A percentile compares a stretch with the other conserved stretches of the same genome.
Conservation (phyloP, 495 filamentous ascomycete genomes). For the Lasiosphaeria hispida region DNA sequence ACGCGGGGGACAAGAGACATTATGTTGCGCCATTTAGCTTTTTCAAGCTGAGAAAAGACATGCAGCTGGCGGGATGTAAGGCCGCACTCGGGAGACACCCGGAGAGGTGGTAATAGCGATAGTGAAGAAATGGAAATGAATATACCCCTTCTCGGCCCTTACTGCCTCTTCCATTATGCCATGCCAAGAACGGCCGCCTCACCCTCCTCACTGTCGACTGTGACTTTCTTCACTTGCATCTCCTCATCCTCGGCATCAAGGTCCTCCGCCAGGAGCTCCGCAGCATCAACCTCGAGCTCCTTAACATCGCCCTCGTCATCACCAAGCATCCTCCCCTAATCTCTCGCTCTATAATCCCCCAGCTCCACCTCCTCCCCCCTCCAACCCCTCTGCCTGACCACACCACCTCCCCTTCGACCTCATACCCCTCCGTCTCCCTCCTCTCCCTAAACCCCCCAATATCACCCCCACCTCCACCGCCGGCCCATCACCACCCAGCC, state of each 20-base stretch:
- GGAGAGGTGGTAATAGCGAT: neutral
- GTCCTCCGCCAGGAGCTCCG: neutral
- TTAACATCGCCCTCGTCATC: neutral
- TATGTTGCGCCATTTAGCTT: conserved; percentile 7
- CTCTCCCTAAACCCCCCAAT: neutral
- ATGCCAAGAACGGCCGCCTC: neutral
- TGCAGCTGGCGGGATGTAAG: neutral
- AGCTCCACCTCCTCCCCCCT: neutral
- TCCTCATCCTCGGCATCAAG: neutral
- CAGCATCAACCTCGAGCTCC: neutral
- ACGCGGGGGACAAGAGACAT: neutral
- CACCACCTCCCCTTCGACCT: conserved; percentile 1
- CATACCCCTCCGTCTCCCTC: neutral
- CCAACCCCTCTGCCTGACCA: conserved; percentile 1
- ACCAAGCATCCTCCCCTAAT: conserved; percentile 1
- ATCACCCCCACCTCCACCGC: neutral
- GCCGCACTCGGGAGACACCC: conserved; percentile 6
- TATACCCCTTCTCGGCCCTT: neutral
- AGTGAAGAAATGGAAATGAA: neutral
- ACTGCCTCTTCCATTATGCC: neutral
- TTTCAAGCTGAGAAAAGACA: conserved; percentile 4
- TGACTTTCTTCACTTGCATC: neutral
- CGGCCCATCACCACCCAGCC: neutral
- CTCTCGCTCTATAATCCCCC: neutral
- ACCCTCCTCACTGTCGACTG: conserved; percentile 1